A percentile compares a stretch with the other conserved stretches of the same genome.
phyloP scores from a whole-genome alignment of 1,139 yeast genomes.

The Geotrichum reessii region DNA sequence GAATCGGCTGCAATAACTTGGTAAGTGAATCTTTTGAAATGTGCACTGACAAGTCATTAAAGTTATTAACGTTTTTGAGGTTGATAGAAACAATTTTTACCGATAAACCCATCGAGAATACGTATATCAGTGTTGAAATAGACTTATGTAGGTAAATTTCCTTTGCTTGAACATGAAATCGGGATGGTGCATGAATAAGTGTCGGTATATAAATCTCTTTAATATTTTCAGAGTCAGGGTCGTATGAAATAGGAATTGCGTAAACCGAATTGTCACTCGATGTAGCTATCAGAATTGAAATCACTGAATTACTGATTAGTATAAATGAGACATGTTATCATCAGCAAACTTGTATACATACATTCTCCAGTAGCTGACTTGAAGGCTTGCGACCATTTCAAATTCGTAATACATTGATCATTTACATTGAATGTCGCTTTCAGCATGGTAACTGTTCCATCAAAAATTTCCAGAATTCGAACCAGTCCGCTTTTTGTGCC shows the following conservation, averaged over 20 bases:
- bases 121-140: constrained; percentile 1
- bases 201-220: not conserved
- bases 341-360: not conserved
- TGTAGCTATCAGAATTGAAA: constrained; percentile 6
- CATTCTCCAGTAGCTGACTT: not conserved
- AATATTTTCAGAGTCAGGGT: not conserved
- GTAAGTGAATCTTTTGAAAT: not conserved
- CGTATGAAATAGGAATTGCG: constrained; percentile 8
- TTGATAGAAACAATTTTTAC: not conserved
- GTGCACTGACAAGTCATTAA: not conserved
- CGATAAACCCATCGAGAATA: constrained; percentile 12
- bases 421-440: not conserved
- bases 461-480: not conserved
- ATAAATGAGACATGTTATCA: not conserved
- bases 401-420: constrained; percentile 4
- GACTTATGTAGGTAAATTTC: not conserved
- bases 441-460: not conserved
- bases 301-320: not conserved
- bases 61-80: not conserved
- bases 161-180: constrained; percentile 4
- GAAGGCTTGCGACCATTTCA: constrained; percentile 8
- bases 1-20: constrained; percentile 3
- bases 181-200: constrained; percentile 5
- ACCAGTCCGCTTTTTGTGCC: constrained; percentile 13
- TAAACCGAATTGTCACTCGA: constrained; percentile 9